These are phyloP conservation scores for Isabelozyma rhagii DNA, from an alignment of 805 yeast genomes.

Conservation along the genomic window DNA sequence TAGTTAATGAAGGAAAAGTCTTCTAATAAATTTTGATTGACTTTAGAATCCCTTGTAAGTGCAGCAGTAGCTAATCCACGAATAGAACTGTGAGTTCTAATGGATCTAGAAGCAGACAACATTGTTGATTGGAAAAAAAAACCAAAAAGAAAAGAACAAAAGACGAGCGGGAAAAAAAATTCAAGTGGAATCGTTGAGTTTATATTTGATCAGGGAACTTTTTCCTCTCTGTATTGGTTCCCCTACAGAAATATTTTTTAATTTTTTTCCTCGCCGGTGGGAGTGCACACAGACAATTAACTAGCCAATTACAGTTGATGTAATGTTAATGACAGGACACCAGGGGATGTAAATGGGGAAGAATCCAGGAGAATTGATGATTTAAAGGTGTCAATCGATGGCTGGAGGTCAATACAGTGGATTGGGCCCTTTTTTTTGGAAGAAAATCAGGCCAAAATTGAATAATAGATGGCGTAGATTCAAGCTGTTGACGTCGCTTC, in stretches of 20 bases:
- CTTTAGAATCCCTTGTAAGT: constrained; percentile 67
- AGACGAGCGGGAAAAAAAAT: background rate
- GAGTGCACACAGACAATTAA: background rate
- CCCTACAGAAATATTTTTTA: background rate
- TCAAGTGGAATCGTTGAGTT: background rate
- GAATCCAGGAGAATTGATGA: too few species aligned
- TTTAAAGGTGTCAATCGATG: background rate
- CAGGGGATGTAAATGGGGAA: too few species aligned
- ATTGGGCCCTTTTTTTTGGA: too few species aligned
- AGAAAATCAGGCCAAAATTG: background rate
- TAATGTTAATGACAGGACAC: constrained; percentile 2
- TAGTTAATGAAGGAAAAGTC: constrained; percentile 84
- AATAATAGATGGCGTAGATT: background rate
- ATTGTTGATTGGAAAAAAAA: constrained; percentile 11
- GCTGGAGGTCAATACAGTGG: background rate
- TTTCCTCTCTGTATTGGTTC: constrained; percentile 2
- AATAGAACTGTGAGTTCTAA: constrained; percentile 26
- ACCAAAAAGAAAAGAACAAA: background rate
- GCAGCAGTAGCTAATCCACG: constrained; percentile 55
- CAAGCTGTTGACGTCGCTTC: background rate
- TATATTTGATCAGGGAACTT: background rate
- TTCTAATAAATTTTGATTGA: constrained; percentile 77
- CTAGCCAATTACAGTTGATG: constrained; percentile 3
- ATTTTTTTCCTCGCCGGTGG: background rate
- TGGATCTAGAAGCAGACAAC: constrained; percentile 42